Evolutionary conservation across 768 basidiomycete genomes (phyloP).

Genomic region (Multifurca ochricompacta): DNA sequence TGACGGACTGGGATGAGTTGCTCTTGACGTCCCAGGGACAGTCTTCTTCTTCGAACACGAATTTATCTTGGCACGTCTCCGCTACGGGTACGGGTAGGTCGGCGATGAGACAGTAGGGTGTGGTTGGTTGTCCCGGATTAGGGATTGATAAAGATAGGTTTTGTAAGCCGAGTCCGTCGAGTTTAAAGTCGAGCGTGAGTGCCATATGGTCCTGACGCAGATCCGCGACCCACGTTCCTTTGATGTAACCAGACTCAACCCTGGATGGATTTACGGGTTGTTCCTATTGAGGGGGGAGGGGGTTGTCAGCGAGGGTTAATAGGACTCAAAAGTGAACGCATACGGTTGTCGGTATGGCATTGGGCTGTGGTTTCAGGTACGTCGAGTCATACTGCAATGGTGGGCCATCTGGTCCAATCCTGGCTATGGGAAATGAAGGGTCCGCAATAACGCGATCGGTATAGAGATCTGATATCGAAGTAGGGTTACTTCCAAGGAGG

Average conservation of each 20-base stretch:
- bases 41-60: background rate
- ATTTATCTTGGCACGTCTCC: background rate
- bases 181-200: conserved; percentile 11
- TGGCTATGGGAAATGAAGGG: conserved; percentile 1
- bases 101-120: background rate
- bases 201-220: background rate
- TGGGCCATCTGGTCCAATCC: background rate
- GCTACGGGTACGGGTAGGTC: background rate
- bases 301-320: background rate
- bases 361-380: too few species aligned
- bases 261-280: background rate
- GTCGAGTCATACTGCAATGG: background rate
- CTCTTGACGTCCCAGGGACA: background rate
- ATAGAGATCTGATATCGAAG: conserved; percentile 4
- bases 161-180: conserved; percentile 3
- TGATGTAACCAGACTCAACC: background rate
- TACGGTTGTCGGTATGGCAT: background rate
- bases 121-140: background rate
- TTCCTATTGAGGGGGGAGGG: conserved; percentile 3
- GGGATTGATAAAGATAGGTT: conserved; percentile 2
- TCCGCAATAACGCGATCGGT: background rate
- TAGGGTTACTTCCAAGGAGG: background rate
- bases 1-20: conserved; percentile 7
- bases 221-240: conserved; percentile 7
- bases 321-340: background rate